Percentiles rank a stretch among this genome's conserved stretches.
These are phyloP conservation scores for Cutaneotrichosporon sp. DNA, from an alignment of 1,284 basidiomycete species.

Conservation along the genomic window DNA sequence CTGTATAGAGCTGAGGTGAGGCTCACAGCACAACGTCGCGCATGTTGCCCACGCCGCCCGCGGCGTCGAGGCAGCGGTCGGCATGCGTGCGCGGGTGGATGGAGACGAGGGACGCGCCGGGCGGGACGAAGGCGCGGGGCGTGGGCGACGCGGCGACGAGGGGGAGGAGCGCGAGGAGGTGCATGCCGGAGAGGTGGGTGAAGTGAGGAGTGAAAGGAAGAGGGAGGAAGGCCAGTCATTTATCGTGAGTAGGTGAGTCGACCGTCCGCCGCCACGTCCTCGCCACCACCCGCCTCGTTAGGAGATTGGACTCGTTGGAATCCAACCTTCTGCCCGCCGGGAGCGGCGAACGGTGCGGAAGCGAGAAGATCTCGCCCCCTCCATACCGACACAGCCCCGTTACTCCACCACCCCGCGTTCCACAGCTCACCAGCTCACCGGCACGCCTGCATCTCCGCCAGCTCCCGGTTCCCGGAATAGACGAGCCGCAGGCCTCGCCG, in stretches of 20 bases:
- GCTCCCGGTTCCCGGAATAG: too few relatives aligned
- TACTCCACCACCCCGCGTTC: too few relatives aligned
- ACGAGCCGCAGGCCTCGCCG: too few relatives aligned
- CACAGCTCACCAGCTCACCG: too few relatives aligned
- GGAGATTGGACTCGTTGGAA: too few relatives aligned
- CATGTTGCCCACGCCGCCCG: neutral
- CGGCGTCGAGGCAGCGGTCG: neutral
- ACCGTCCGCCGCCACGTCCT: too few relatives aligned
- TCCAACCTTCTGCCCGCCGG: neutral
- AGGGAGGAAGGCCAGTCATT: neutral
- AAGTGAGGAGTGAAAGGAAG: too few relatives aligned
- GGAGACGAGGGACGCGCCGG: neutral
- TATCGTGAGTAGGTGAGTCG: neutral
- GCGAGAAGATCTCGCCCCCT: neutral
- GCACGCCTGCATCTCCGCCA: too few relatives aligned
- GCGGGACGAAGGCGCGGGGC: conserved; percentile 2
- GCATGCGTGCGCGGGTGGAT: neutral
- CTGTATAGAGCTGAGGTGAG: too few relatives aligned
- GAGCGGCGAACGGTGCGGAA: neutral
- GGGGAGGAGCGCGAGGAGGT: neutral
- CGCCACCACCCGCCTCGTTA: too few relatives aligned
- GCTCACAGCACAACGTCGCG: neutral
- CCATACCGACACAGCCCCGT: neutral
- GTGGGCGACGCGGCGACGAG: neutral
- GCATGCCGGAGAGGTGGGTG: neutral